phyloP scores from a whole-genome alignment of 257 asterid species.

The Knoxia roxburghii region DNA sequence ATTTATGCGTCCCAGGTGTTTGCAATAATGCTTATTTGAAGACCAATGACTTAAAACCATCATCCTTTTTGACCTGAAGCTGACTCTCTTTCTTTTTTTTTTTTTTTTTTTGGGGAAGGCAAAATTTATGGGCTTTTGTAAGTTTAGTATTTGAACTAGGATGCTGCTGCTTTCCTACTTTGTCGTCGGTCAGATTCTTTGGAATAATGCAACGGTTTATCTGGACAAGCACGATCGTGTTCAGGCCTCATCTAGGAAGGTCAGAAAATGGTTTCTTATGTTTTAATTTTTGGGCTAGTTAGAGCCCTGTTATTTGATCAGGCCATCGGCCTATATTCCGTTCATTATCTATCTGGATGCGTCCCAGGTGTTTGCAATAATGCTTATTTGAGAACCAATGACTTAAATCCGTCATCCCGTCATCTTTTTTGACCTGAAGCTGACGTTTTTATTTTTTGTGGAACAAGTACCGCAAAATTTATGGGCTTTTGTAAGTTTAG shows the following conservation, averaged over 20 bases:
- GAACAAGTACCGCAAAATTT: not conserved
- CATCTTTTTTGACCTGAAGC: not conserved
- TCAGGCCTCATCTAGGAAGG: not conserved
- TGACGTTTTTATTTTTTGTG: not conserved
- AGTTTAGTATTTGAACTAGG: not conserved
- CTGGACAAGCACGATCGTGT: not conserved
- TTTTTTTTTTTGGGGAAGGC: not conserved
- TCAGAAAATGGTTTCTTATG: not conserved
- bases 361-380: not conserved
- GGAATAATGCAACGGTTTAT: not conserved
- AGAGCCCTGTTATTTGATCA: not conserved
- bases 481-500: not conserved
- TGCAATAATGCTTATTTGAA: too few species aligned
- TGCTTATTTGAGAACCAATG: not conserved
- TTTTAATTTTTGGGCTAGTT: not conserved
- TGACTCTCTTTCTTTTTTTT: too few species aligned
- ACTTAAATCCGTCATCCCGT: not conserved
- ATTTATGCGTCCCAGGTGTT: too few species aligned
- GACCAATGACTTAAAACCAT: too few species aligned
- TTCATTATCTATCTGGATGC: too few species aligned
- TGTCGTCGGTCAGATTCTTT: not conserved
- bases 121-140: not conserved
- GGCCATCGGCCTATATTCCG: too few species aligned
- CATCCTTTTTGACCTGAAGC: too few species aligned
- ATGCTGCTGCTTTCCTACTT: too few species aligned